Conservation (phyloP, 495 filamentous ascomycete species). For the Xylaria intraflava region DNA sequence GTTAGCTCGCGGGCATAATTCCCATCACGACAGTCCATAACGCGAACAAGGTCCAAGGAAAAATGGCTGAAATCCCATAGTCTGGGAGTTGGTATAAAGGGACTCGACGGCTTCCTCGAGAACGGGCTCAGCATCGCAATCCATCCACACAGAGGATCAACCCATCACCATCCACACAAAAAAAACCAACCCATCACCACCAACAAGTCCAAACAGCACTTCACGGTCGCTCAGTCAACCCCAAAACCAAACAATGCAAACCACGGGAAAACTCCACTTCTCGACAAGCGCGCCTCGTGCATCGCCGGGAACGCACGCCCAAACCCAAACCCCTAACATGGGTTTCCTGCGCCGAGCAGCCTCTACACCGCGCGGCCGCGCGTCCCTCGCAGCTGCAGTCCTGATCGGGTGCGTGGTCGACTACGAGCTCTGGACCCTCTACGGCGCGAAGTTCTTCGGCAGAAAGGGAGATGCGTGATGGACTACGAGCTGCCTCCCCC, state of each 20-base stretch:
- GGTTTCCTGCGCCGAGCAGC: background rate
- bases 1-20: background rate
- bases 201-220: too few relatives aligned
- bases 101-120: background rate
- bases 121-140: too few relatives aligned
- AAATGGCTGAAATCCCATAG: background rate
- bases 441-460: slow-evolving; percentile 2
- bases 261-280: background rate
- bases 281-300: background rate
- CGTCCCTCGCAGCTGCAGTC: background rate
- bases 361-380: background rate
- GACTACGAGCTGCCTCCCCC: too few relatives aligned
- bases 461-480: background rate
- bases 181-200: too few relatives aligned
- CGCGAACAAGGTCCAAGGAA: background rate
- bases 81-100: background rate
- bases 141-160: too few relatives aligned
- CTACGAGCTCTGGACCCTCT: slow-evolving; percentile 2
- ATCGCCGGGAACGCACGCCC: background rate
- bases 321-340: background rate
- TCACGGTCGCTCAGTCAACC: too few relatives aligned
- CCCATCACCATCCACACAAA: too few relatives aligned
- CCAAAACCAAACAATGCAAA: too few relatives aligned
- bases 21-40: background rate
- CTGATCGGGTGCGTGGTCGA: background rate